Conservation (phyloP, 2,329 filamentous ascomycete genomes). For the Fusarium subtropicale region DNA sequence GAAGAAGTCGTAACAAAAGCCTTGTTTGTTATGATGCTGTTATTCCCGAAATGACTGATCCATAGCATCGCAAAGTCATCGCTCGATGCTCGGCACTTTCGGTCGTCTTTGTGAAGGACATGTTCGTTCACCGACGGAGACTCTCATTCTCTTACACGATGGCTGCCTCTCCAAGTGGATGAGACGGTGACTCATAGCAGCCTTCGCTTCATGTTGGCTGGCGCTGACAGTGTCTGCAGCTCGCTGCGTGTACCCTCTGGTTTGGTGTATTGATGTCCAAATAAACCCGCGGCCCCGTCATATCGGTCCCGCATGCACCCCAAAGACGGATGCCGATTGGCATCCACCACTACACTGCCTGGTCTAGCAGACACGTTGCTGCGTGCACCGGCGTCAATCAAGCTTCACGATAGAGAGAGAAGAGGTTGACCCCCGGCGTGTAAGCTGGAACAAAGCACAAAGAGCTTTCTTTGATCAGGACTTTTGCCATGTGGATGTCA, state of each 20-base stretch:
- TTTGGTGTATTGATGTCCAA: slow-evolving; percentile 50
- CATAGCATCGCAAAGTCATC: slow-evolving; percentile 17
- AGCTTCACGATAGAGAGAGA: slow-evolving; percentile 26
- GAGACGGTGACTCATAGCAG: slow-evolving; percentile 45
- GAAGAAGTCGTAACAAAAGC: slow-evolving; percentile 13
- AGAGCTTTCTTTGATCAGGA: slow-evolving; percentile 24
- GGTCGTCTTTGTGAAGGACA: not conserved
- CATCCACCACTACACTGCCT: slow-evolving; percentile 40
- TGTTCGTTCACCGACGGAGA: slow-evolving; percentile 12
- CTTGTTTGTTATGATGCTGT: slow-evolving; percentile 12
- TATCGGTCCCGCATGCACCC: slow-evolving; percentile 46
- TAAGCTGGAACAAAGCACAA: slow-evolving; percentile 30
- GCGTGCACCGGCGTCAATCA: slow-evolving; percentile 33
- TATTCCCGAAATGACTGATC: slow-evolving; percentile 21
- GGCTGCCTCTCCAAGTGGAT: slow-evolving; percentile 32
- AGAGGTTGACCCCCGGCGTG: slow-evolving; percentile 38
- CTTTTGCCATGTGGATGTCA: slow-evolving; percentile 26
- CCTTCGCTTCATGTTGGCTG: slow-evolving; percentile 35
- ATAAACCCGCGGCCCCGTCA: slow-evolving; percentile 44
- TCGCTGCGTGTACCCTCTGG: slow-evolving; percentile 38
- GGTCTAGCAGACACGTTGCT: slow-evolving; percentile 43
- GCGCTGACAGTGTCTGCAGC: slow-evolving; percentile 40
- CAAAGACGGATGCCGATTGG: slow-evolving; percentile 47
- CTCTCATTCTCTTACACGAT: not conserved
- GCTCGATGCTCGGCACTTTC: slow-evolving; percentile 11